These are phyloP conservation scores for Favolaschia claudopus DNA, from an alignment of 768 basidiomycete species.

Conservation along the genomic window DNA sequence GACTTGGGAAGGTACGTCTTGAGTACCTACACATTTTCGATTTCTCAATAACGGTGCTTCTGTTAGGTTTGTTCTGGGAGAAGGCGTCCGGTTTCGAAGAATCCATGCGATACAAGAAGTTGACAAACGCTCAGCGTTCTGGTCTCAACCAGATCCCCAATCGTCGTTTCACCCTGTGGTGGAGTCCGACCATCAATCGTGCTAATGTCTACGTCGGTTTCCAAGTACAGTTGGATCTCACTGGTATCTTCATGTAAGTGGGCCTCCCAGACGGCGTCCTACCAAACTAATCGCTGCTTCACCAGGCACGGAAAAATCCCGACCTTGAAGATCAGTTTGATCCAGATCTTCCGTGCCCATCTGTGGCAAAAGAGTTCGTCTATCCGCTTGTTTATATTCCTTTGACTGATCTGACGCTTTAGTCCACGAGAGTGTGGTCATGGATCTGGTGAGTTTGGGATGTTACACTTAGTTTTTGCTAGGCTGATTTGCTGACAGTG, in stretches of 20 bases:
- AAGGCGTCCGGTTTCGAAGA: conserved; percentile 97
- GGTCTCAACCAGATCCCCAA: conserved; percentile 99
- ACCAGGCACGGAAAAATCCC: conserved; percentile 96
- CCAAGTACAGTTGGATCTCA: conserved; percentile 98
- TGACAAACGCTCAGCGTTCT: conserved; percentile 98
- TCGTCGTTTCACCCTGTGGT: conserved; percentile 99
- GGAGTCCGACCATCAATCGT: conserved; percentile 98
- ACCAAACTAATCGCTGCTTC: conserved; percentile 1
- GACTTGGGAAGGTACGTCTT: conserved; percentile 84
- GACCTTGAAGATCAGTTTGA: conserved; percentile 97
- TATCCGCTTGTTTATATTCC: conserved; percentile 32
- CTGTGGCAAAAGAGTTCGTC: conserved; percentile 98
- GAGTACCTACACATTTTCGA: too few relatives aligned
- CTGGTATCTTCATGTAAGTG: conserved; percentile 89
- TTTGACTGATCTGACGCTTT: conserved; percentile 12
- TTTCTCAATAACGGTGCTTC: neutral
- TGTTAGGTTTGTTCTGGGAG: conserved; percentile 91
- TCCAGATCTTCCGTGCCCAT: conserved; percentile 99
- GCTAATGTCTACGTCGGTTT: conserved; percentile 99
- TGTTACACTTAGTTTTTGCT: neutral
- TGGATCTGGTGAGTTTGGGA: conserved; percentile 71
- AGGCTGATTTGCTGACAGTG: conserved; percentile 53
- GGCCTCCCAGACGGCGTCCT: neutral
- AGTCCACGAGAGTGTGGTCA: conserved; percentile 93
- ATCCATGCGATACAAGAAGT: conserved; percentile 94